Evolutionary conservation across 2,329 filamentous ascomycete species (phyloP).

Genomic region (Aureobasidium uvarum): DNA sequence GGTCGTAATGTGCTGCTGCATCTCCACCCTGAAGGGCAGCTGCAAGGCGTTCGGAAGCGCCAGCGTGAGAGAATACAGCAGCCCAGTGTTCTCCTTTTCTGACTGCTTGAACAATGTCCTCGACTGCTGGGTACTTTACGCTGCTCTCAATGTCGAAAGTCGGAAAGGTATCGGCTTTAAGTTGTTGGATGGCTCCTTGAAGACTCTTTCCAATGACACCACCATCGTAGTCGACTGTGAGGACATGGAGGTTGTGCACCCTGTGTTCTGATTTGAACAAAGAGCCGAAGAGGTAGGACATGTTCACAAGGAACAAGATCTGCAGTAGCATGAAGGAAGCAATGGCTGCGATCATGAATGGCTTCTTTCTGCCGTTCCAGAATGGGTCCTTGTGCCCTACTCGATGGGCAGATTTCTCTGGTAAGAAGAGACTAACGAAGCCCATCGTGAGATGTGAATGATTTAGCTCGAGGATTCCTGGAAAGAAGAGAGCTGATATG

Average conservation of each 20-base stretch:
- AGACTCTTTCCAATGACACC: slow-evolving; percentile 29
- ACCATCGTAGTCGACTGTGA: slow-evolving; percentile 37
- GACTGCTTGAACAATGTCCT: slow-evolving; percentile 33
- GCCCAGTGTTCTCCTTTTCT: slow-evolving; percentile 36
- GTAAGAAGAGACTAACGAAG: slow-evolving; percentile 9
- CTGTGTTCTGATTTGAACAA: slow-evolving; percentile 30
- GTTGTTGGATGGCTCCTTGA: slow-evolving; percentile 5
- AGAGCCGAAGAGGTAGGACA: slow-evolving; percentile 35
- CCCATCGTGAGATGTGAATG: background rate
- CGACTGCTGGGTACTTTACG: slow-evolving; percentile 23
- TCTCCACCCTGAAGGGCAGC: slow-evolving; percentile 40
- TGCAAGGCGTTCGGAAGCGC: slow-evolving; percentile 42
- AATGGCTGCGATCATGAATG: slow-evolving; percentile 27
- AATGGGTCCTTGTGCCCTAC: slow-evolving; percentile 22
- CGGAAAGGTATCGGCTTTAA: slow-evolving; percentile 15
- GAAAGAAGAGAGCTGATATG: background rate
- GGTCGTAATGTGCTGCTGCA: slow-evolving; percentile 41
- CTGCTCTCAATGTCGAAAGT: slow-evolving; percentile 3
- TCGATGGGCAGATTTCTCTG: slow-evolving; percentile 5
- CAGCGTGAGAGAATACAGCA: slow-evolving; percentile 35
- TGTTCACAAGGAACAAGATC: slow-evolving; percentile 34
- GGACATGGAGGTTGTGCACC: slow-evolving; percentile 33
- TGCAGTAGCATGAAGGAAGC: slow-evolving; percentile 27
- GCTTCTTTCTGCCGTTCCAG: slow-evolving; percentile 29
- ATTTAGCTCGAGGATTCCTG: background rate